These are phyloP conservation scores for Misopates orontium DNA, from an alignment of 257 asterid species.

Conservation along the genomic window DNA sequence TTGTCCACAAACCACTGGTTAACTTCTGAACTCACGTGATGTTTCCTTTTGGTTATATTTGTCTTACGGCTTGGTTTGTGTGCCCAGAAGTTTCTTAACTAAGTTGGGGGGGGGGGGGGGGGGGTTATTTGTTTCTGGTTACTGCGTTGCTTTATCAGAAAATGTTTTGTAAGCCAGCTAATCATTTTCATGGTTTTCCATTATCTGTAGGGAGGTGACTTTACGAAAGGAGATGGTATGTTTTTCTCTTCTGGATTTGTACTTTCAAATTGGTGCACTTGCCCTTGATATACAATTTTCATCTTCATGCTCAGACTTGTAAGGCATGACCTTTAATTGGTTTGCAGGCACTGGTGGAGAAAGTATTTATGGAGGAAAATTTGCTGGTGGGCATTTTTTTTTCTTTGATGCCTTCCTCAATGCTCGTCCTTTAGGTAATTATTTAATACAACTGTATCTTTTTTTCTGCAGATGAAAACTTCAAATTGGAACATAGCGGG, in stretches of 20 bases:
- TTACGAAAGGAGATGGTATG: conserved; percentile 96
- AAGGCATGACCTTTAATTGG: conserved; percentile 75
- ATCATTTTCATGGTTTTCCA: conserved; percentile 25
- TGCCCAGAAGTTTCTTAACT: conserved; percentile 4
- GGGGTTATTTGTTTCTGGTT: not conserved
- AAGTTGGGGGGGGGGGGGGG: not conserved
- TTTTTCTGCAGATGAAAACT: conserved; percentile 82
- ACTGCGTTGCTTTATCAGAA: conserved; percentile 1
- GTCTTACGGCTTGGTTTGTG: not conserved
- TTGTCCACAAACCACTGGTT: too few species aligned
- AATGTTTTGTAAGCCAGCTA: conserved; percentile 22
- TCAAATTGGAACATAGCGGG: conserved; percentile 66
- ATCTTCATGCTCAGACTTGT: conserved; percentile 69
- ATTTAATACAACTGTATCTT: conserved; percentile 5
- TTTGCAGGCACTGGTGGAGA: conserved; percentile 99
- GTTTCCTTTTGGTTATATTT: not conserved
- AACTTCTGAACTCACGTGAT: too few species aligned
- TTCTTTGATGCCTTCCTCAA: conserved; percentile 7
- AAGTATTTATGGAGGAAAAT: conserved; percentile 95
- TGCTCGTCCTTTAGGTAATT: conserved; percentile 17
- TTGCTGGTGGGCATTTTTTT: conserved; percentile 61
- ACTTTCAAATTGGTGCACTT: conserved; percentile 59
- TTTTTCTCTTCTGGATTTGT: conserved; percentile 63
- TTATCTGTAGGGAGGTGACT: conserved; percentile 88
- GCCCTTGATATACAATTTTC: conserved; percentile 52